Base-by-base conservation (phyloP, 495 filamentous ascomycete species). In the Xylaria venustula region DNA sequence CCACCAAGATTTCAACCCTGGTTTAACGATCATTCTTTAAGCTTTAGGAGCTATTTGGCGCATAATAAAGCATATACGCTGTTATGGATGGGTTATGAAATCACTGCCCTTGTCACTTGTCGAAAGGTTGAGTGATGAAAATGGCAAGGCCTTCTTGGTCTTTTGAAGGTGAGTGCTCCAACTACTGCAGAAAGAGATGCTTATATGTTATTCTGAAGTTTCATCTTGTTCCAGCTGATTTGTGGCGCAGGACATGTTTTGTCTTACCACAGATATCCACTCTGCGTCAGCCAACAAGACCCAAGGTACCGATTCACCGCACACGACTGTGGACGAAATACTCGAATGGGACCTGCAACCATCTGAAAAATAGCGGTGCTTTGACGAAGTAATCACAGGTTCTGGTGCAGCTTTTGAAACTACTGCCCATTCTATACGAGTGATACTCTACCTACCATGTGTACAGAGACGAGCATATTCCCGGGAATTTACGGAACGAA, bases 321-420 rank as follows among this genome's bases (percentile, higher is more conserved):
- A 45, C 20, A 66, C 62, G n/a, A 53, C 68, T 1, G 55, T 72
- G 2, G 48, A 67, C 49, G 67, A 54, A n/a, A 68, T 73, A n/a
- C 48, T 70, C 9, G 19, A 53, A 14, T 67, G 69, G 36, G 47
- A 63, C 22, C 69, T 73, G 1, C 65, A 60, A 2, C 22, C 60
- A n/a, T 14, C 32, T 9, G 63, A 70, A 12, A 73, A 73, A 52
- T 56, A 47, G n/a, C 69, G 71, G 1, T 37, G 71, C 25, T 41
- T 23, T 23, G 54, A 66, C 11, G 69, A 72, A n/a, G 34, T 72
- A 17, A 36, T 25, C 30, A 64, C 61, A 14, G 45, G 68, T 9
- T 66, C 69, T 1, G 54, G 46, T n/a, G 69, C 67, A 12, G 69
- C 58, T 7, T 67, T 67, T 53, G 69, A 72, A 30, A 70, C 64